Conservation (phyloP, 1,284 basidiomycete species). For the Malassezia yamatoensis region DNA sequence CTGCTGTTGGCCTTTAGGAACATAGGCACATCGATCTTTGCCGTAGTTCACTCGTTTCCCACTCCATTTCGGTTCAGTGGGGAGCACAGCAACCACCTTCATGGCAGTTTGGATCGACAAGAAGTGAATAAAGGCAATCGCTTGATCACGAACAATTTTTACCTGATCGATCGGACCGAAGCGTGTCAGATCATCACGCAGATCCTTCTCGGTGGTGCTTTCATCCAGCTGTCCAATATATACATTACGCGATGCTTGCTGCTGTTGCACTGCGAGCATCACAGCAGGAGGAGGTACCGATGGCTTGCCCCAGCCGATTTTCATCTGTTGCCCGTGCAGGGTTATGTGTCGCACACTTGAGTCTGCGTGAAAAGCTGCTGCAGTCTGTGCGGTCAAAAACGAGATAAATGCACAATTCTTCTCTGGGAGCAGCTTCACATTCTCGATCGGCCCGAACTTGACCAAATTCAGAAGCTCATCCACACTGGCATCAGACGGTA, state of each 20-base stretch:
- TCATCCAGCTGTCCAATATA: conserved; percentile 43
- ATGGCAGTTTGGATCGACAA: conserved; percentile 44
- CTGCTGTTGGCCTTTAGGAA: conserved; percentile 46
- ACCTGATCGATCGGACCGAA: conserved; percentile 47
- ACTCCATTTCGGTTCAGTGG: conserved; percentile 38
- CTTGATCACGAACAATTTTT: conserved; percentile 47
- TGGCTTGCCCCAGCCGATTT: conserved; percentile 48
- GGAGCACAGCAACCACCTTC: conserved; percentile 39
- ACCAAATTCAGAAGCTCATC: conserved; percentile 95
- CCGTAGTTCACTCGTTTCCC: conserved; percentile 43
- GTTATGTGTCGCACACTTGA: conserved; percentile 44
- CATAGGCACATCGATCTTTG: conserved; percentile 46
- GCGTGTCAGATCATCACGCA: conserved; percentile 36
- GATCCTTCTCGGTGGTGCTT: conserved; percentile 31
- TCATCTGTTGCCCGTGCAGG: conserved; percentile 44
- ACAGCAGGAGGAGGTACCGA: conserved; percentile 36
- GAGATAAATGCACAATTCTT: conserved; percentile 97
- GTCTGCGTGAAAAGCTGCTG: conserved; percentile 45
- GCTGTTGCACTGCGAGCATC: conserved; percentile 44
- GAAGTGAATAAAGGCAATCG: conserved; percentile 46
- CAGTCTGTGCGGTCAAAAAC: conserved; percentile 36
- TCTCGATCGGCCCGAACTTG: conserved; percentile 92
- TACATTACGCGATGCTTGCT: conserved; percentile 44
- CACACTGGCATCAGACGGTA: conserved; percentile 88
- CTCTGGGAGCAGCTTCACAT: conserved; percentile 87